Evolutionary conservation across 176 grass and related monocot genomes (phyloP).

Genomic region (Avena insularis): DNA sequence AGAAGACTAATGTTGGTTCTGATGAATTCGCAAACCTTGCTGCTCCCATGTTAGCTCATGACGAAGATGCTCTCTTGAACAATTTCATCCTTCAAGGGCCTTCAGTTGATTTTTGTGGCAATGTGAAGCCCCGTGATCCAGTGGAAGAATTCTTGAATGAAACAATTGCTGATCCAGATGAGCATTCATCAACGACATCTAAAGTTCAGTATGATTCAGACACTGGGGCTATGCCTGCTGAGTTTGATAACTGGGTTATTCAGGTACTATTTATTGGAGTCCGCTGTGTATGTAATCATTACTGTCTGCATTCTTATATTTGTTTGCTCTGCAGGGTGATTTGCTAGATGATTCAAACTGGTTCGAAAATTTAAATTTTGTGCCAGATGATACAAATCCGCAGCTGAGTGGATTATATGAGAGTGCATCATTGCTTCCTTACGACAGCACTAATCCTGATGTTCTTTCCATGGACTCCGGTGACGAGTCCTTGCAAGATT

Average conservation of each 20-base stretch:
- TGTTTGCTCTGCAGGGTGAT: conserved; percentile 41
- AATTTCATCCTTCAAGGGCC: conserved; percentile 21
- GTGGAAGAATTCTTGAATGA: conserved; percentile 54
- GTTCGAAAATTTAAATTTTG: conserved; percentile 27
- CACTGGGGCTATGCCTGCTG: conserved; percentile 2
- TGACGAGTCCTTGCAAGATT: conserved; percentile 69
- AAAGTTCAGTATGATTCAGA: conserved; percentile 58
- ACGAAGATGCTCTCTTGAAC: conserved; percentile 1
- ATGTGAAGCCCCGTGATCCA: conserved; percentile 34
- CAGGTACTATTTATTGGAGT: conserved; percentile 38
- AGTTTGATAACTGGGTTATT: conserved; percentile 34
- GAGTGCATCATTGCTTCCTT: conserved; percentile 59
- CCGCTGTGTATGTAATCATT: not conserved
- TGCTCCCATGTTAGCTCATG: conserved; percentile 17
- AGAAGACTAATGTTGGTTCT: conserved; percentile 8
- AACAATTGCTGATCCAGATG: conserved; percentile 52
- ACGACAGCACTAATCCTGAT: conserved; percentile 62
- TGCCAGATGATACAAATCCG: conserved; percentile 31
- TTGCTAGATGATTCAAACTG: conserved; percentile 32
- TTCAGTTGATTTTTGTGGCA: conserved; percentile 23
- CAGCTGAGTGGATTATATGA: conserved; percentile 58
- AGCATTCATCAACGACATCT: conserved; percentile 49
- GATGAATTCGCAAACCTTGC: not conserved
- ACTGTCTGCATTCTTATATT: conserved; percentile 13
- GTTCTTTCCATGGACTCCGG: conserved; percentile 64